Evolutionary conservation across 441 rosid genomes (phyloP).

Genomic region (Raphanus hybrid): DNA sequence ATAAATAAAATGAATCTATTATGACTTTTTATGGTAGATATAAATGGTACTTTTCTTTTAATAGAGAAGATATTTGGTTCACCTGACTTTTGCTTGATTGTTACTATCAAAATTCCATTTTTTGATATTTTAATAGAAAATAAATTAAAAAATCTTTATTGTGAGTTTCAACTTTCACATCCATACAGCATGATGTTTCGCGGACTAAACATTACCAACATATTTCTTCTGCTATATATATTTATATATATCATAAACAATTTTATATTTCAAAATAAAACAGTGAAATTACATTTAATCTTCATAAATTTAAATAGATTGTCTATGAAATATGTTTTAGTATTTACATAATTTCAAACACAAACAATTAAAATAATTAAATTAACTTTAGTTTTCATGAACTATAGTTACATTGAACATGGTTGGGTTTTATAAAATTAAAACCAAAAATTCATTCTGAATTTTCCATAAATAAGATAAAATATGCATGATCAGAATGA

Average conservation of each 20-base stretch:
- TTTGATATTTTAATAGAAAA: no score
- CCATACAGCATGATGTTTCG: neutral
- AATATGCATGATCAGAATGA: neutral
- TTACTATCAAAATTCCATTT: no score
- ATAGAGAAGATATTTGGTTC: no score
- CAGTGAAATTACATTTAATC: neutral
- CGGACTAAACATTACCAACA: neutral
- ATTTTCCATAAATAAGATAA: neutral
- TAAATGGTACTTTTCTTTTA: no score
- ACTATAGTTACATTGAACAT: no score
- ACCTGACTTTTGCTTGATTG: no score
- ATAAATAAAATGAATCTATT: no score
- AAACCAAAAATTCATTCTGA: neutral
- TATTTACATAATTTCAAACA: neutral
- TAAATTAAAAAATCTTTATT: no score
- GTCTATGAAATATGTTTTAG: neutral
- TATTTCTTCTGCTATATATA: neutral
- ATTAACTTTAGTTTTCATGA: no score
- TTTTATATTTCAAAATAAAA: neutral
- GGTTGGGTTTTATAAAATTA: neutral
- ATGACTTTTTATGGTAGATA: no score
- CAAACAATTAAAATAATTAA: no score
- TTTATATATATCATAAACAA: neutral
- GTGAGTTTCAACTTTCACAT: neutral
- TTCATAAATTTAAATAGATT: neutral